These are phyloP conservation scores for Botryotinia narcissicola DNA, from an alignment of 2,329 filamentous ascomycete species.

Conservation along the genomic window DNA sequence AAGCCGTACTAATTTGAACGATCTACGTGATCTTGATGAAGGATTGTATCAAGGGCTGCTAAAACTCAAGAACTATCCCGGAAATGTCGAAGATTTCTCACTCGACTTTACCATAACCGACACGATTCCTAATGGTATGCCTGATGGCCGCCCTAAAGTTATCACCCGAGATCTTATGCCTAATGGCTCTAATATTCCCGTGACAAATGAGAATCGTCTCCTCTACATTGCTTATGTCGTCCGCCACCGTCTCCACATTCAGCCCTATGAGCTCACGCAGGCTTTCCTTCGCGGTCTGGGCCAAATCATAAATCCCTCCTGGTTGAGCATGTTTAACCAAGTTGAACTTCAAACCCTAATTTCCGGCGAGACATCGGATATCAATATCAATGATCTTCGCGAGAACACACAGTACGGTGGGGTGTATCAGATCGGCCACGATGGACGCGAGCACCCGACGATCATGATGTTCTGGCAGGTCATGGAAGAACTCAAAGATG, in stretches of 20 bases:
- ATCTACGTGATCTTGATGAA: conserved; percentile 87
- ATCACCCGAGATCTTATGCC: conserved; percentile 73
- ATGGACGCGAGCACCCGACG: conserved; percentile 80
- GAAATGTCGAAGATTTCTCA: conserved; percentile 74
- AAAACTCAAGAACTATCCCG: conserved; percentile 79
- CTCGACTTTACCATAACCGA: conserved; percentile 91
- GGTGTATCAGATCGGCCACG: conserved; percentile 85
- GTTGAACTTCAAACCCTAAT: conserved; percentile 90
- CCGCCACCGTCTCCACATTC: conserved; percentile 77
- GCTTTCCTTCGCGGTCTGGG: conserved; percentile 86
- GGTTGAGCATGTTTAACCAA: conserved; percentile 99
- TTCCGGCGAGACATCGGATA: conserved; percentile 79
- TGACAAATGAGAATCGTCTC: conserved; percentile 89
- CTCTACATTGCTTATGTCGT: conserved; percentile 94
- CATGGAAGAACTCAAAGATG: conserved; percentile 71
- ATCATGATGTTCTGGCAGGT: conserved; percentile 90
- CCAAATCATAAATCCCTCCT: conserved; percentile 83
- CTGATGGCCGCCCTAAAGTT: conserved; percentile 52
- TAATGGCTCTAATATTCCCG: conserved; percentile 70
- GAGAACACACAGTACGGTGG: conserved; percentile 84
- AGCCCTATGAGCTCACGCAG: conserved; percentile 76
- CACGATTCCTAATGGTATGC: conserved; percentile 49
- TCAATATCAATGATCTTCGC: conserved; percentile 83
- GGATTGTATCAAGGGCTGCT: conserved; percentile 83
- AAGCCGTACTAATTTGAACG: conserved; percentile 92